A percentile compares a stretch with the other conserved stretches of the same genome.
Evolutionary conservation across 1,284 basidiomycete species (phyloP).

Genomic region (Ceratobasidium sp.): DNA sequence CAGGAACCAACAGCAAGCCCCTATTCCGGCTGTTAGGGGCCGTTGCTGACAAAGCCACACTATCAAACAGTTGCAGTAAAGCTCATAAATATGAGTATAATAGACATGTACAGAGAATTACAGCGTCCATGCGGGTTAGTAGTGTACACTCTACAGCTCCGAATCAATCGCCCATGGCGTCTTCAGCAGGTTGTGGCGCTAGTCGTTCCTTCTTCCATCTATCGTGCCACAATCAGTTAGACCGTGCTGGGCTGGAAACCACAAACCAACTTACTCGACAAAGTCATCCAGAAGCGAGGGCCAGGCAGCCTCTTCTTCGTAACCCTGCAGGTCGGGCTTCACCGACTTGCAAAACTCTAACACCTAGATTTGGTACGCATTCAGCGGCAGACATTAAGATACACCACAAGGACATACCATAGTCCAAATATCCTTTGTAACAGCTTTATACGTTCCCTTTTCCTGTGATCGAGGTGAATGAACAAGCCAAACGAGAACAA

Average conservation of each 20-base stretch:
- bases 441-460: constrained; percentile 74
- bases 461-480: constrained; percentile 60
- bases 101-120: constrained; percentile 15
- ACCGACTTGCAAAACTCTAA: constrained; percentile 78
- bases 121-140: constrained; percentile 1
- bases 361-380: constrained; percentile 40
- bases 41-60: constrained; percentile 7
- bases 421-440: constrained; percentile 85
- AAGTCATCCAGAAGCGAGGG: constrained; percentile 82
- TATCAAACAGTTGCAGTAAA: background rate
- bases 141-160: background rate
- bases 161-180: constrained; percentile 22
- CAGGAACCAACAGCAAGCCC: background rate
- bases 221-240: background rate
- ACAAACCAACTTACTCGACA: constrained; percentile 59
- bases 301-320: constrained; percentile 85
- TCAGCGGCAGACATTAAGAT: constrained; percentile 44
- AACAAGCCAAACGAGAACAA: constrained; percentile 19
- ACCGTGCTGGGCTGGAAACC: background rate
- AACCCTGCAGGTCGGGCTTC: constrained; percentile 69
- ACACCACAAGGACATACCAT: constrained; percentile 67
- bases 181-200: background rate
- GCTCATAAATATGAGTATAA: constrained; percentile 31
- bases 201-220: constrained; percentile 39
- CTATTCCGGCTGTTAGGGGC: constrained; percentile 16